Base-by-base conservation (phyloP, 805 yeast species). In the Candida andamanensis region DNA sequence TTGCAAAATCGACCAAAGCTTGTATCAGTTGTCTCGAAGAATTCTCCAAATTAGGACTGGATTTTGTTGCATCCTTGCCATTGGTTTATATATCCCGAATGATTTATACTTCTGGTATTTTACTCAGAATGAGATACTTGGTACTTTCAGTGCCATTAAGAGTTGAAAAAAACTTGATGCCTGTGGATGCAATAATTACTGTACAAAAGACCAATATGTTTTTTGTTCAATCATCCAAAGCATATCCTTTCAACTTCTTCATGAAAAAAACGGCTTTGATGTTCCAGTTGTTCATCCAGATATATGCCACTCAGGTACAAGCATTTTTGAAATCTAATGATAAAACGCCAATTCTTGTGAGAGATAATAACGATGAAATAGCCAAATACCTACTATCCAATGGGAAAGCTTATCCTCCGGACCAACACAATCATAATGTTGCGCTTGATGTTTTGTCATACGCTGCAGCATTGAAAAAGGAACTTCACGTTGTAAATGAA, bases 61-160 rank as follows among this genome's bases (percentile, higher is more conserved):
- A 58, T n/a, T 58, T 64, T n/a, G 58, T 80, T 14, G 71, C 80
- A 0, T 54, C 69, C 2, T 59, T 74, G 36, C 89, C 89, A 4
- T 54, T 78, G 26, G 67, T 74, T 34, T 74, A 71, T 40, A 67
- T 69, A 19, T 61, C 80, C 2, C 60, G 85, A 41, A 60, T 77
- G 22, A 66, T 78, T n/a, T 78, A 78, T 46, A 75, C 80, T 1
- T 74, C 79, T 0, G 86, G 85, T 6, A 69, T 78, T 67, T 57
- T 79, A 17, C 53, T 79, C 33, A 63, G 81, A 33, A 52, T 78
- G 26, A 54, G 85, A 20, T 78, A 70, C 50, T 55, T 74, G 27
- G 66, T 72, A n/a, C 50, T 78, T 9, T 65, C 78, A 9, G 56
- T 76, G 5, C 79, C 81, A 1, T 54, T 67, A 17, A 52, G 49